Conservation (phyloP, 495 filamentous ascomycete genomes). For the Elasticomyces elasticus region DNA sequence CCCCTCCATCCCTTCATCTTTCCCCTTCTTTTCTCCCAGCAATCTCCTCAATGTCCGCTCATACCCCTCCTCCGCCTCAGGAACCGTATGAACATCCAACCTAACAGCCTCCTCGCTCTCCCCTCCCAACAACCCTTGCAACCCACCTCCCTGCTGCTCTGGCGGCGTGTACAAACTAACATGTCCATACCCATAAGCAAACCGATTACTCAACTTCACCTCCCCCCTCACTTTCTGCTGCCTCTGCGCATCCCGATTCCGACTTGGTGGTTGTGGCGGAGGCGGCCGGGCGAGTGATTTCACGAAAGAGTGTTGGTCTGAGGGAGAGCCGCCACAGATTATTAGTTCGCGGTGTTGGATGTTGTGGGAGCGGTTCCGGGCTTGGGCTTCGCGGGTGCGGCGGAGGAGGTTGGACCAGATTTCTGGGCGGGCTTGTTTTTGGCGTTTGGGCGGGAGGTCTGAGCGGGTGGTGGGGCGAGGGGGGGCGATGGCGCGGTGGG, state of each 20-base stretch:
- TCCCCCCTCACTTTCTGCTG: constrained; percentile 13
- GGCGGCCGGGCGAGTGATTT: constrained; percentile 13
- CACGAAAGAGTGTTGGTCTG: constrained; percentile 15
- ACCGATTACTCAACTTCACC: constrained; percentile 19
- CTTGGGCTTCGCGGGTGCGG: constrained; percentile 22
- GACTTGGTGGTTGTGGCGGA: constrained; percentile 6
- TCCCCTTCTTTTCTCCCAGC: neutral
- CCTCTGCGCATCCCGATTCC: constrained; percentile 1
- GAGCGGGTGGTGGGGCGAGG: neutral
- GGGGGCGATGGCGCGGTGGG: neutral
- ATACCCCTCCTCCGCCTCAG: constrained; percentile 14
- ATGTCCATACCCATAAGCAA: constrained; percentile 21
- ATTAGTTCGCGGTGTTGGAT: constrained; percentile 11
- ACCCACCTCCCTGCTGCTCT: constrained; percentile 2
- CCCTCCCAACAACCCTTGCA: constrained; percentile 6
- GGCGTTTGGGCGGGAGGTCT: neutral
- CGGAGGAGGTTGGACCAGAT: constrained; percentile 21
- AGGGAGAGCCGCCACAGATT: constrained; percentile 15
- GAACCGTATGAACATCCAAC: constrained; percentile 19
- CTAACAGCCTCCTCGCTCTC: constrained; percentile 18
- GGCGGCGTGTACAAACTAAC: constrained; percentile 18
- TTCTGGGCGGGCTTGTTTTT: constrained; percentile 13
- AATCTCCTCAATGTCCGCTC: constrained; percentile 14
- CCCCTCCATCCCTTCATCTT: neutral
- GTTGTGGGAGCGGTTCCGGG: constrained; percentile 11